Conservation (phyloP, 2,329 filamentous ascomycete species). For the Clonostachys rhizophaga region DNA sequence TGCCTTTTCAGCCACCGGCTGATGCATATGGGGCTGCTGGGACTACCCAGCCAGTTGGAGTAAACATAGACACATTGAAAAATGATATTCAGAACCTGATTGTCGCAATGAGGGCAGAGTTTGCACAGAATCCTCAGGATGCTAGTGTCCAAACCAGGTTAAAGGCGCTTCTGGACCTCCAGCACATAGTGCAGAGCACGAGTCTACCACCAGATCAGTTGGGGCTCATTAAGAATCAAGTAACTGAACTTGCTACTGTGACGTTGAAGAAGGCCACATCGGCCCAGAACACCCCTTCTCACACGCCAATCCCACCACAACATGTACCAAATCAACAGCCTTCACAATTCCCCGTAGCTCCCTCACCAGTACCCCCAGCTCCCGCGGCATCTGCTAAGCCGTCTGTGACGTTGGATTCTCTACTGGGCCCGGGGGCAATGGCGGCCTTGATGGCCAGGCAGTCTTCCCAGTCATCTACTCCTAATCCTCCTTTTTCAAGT, state of each 20-base stretch:
- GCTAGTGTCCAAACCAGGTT: constrained; percentile 71
- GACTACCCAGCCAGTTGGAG: constrained; percentile 28
- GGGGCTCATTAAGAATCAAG: constrained; percentile 78
- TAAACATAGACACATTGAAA: constrained; percentile 71
- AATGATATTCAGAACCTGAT: constrained; percentile 80
- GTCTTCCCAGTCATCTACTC: constrained; percentile 41
- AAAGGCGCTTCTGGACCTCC: constrained; percentile 80
- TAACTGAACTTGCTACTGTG: constrained; percentile 68
- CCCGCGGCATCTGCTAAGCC: constrained; percentile 1
- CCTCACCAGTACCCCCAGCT: constrained; percentile 14
- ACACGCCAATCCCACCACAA: constrained; percentile 32
- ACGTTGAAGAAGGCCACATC: constrained; percentile 46
- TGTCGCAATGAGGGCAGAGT: constrained; percentile 65
- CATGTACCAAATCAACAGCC: constrained; percentile 11
- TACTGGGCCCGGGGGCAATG: constrained; percentile 56
- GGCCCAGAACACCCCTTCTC: constrained; percentile 8
- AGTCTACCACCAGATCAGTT: constrained; percentile 77
- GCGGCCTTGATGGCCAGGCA: constrained; percentile 53
- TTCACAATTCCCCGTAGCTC: constrained; percentile 13
- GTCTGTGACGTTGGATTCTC: constrained; percentile 48
- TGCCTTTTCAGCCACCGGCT: constrained; percentile 33
- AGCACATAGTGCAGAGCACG: constrained; percentile 67
- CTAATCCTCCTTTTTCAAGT: constrained; percentile 32
- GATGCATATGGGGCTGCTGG: neutral
- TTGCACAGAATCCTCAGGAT: constrained; percentile 73